Conservation (phyloP, 257 asterid species). For the Forsythia suspensa region DNA sequence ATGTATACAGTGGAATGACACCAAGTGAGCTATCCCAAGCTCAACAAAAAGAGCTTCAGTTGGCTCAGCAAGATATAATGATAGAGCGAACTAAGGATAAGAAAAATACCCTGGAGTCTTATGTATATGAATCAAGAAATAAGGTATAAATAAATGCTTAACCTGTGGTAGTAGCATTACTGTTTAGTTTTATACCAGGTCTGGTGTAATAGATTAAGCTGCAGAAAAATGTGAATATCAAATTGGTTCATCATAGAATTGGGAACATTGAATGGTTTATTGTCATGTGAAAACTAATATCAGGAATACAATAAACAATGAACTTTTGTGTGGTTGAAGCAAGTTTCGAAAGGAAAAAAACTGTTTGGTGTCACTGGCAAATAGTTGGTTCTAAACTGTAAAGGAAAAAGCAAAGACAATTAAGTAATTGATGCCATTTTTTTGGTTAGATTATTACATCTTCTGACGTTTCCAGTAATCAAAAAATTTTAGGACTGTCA, state of each 20-base stretch:
- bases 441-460: no score
- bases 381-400: neutral
- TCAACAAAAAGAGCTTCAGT: constrained; percentile 62
- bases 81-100: constrained; percentile 94
- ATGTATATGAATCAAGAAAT: constrained; percentile 87
- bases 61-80: constrained; percentile 72
- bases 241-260: no score
- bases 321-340: no score
- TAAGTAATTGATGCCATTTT: no score
- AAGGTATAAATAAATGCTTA: constrained; percentile 51
- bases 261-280: no score
- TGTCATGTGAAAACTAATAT: no score
- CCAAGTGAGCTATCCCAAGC: constrained; percentile 61
- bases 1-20: constrained; percentile 64
- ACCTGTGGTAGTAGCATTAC: neutral
- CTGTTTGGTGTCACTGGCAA: neutral
- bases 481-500: no score
- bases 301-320: no score
- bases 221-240: no score
- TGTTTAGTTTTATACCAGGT: no score
- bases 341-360: neutral
- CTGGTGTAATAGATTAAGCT: no score
- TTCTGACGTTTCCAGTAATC: no score
- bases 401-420: neutral
- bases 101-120: constrained; percentile 93